Evolutionary conservation across 176 grass and related monocot genomes (phyloP).

Genomic region (barley (Hordeum vulgare)): DNA sequence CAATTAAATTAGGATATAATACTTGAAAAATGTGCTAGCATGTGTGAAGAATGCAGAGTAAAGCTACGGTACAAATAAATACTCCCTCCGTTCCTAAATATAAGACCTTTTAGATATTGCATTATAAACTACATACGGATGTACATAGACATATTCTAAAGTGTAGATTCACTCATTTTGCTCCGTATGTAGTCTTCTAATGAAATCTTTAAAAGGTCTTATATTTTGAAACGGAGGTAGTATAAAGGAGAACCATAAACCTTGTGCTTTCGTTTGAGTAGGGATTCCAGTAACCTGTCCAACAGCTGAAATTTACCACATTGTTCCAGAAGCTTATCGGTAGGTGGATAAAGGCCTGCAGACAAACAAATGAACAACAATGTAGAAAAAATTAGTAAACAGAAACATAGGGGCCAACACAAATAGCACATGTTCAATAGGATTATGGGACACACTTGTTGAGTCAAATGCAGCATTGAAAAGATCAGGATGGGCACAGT

Average conservation of each 20-base stretch:
- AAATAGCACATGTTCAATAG: not conserved
- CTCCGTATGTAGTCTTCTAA: too few relatives aligned
- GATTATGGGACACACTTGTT: conserved; percentile 30
- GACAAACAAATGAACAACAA: not conserved
- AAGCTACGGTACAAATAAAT: not conserved
- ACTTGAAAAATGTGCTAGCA: not conserved
- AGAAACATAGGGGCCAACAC: not conserved
- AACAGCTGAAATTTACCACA: conserved; percentile 84
- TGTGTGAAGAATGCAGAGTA: not conserved
- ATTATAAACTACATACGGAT: too few relatives aligned
- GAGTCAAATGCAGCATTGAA: conserved; percentile 59
- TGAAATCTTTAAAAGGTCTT: too few relatives aligned
- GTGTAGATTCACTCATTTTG: too few relatives aligned
- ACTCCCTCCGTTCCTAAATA: too few relatives aligned
- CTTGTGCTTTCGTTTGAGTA: conserved; percentile 72
- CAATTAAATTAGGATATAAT: conserved; percentile 13
- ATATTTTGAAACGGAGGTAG: too few relatives aligned
- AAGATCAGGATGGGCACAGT: conserved; percentile 88
- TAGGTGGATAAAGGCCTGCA: conserved; percentile 70
- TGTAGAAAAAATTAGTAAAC: not conserved
- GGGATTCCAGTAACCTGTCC: conserved; percentile 51
- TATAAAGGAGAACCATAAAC: conserved; percentile 21
- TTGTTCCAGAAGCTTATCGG: conserved; percentile 67
- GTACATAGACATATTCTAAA: too few relatives aligned
- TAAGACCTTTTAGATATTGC: too few relatives aligned